phyloP scores from a whole-genome alignment of 352 stramenopile species.

The Albugo laibachii region DNA sequence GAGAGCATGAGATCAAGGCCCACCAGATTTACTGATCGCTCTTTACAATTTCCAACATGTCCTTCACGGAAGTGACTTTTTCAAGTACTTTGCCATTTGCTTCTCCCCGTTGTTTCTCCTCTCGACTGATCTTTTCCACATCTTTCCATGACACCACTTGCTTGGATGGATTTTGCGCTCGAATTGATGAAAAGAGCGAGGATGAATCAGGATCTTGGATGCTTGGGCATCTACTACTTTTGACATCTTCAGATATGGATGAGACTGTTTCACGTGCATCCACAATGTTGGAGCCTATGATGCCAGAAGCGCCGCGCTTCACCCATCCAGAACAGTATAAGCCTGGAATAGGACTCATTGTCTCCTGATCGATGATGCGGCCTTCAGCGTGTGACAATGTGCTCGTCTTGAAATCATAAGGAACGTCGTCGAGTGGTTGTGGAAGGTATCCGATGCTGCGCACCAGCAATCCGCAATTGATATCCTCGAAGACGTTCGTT shows the following conservation, averaged over 20 bases:
- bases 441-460: conserved; percentile 87
- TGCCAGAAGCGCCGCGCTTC: conserved; percentile 92
- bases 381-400: conserved; percentile 43
- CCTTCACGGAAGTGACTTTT: conserved; percentile 56
- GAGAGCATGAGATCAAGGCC: too few relatives aligned
- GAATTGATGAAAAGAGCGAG: conserved; percentile 22
- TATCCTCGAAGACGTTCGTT: conserved; percentile 71
- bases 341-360: conserved; percentile 25
- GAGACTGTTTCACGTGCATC: conserved; percentile 92
- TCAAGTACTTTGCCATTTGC: conserved; percentile 46
- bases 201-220: conserved; percentile 6
- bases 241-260: conserved; percentile 82
- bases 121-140: conserved; percentile 30
- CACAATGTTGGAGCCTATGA: conserved; percentile 97
- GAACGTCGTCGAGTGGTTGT: conserved; percentile 35
- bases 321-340: conserved; percentile 96
- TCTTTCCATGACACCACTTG: conserved; percentile 52
- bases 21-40: too few relatives aligned
- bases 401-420: conserved; percentile 64
- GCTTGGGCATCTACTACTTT: conserved; percentile 18
- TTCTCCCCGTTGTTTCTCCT: conserved; percentile 39
- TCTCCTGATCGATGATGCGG: conserved; percentile 23
- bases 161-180: conserved; percentile 25
- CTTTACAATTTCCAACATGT: conserved; percentile 25
- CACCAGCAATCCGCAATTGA: conserved; percentile 60